Evolutionary conservation across 768 basidiomycete genomes (phyloP), one percentile per base, ranked within the genome.

Genomic region (Trichaptum fuscoviolaceum): DNA sequence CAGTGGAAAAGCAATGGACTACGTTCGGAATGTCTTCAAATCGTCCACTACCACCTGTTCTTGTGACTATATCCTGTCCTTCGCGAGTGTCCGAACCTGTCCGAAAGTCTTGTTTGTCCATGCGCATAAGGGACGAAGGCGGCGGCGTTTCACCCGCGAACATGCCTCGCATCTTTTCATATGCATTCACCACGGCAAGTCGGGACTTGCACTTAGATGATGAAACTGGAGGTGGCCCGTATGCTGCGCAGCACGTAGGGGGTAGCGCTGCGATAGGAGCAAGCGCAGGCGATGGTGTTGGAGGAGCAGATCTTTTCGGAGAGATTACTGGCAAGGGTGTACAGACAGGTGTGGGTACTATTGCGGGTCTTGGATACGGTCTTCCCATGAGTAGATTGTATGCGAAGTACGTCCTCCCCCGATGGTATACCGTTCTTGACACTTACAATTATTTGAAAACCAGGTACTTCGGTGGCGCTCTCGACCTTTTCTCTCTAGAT

Each of bases 311-410:
- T 70, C 73, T 95, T 36, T 93, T 95, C 71, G 83, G 84, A 24
- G 92, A 92, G 73, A 92, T 95, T 25, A 87, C 91, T 2, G 84
- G 85, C 0, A 88, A 89, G 71, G 90, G 91, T 7, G 71, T 95
- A 57, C 89, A 92, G 73, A 87, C 86, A 9, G 92, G 91, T 17
- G 79, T 95, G 72, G 94, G 94, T n/a, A 93, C 92, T 2, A 91
- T 96, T 66, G 93, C 94, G 7, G 94, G 94, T 0, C 77, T 96
- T 34, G 94, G 94, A 1, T 96, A 95, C 69, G 94, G 94, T 0
- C 77, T 92, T 64, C 91, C 90, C 12, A 91, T 92, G 91, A 91
- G 89, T 75, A 82, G 82, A 66, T 74, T 92, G 62, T 91, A 91
- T 71, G 87, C 89, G 18, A 85, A 79, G 83, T 87, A 67, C 64